Percentiles rank a stretch among this genome's conserved stretches.
phyloP scores from a whole-genome alignment of 2,329 filamentous ascomycete species.

The Aspergillus calidoustus region DNA sequence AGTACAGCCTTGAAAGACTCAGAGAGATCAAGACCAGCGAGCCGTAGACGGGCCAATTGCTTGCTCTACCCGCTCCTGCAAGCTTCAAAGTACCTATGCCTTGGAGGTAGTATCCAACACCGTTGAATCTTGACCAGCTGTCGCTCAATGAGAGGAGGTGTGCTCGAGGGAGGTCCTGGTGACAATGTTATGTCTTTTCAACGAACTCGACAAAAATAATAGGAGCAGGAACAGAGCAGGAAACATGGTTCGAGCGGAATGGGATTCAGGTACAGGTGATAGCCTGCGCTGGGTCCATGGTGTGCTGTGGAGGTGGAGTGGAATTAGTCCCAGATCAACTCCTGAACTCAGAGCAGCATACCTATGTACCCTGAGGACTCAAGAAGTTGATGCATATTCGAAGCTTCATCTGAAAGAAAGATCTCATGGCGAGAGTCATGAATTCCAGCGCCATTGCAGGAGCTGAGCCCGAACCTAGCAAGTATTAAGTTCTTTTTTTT shows the following conservation, averaged over 20 bases:
- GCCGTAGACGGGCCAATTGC: background rate
- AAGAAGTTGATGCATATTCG: background rate
- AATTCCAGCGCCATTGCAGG: background rate
- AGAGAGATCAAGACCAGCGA: background rate
- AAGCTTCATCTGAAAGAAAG: background rate
- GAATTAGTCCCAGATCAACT: background rate
- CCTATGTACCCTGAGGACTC: too few species aligned
- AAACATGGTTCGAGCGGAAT: conserved; percentile 13
- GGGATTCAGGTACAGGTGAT: conserved; percentile 19
- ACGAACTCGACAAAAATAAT: background rate
- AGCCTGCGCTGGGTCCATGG: conserved; percentile 13
- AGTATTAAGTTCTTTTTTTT: background rate
- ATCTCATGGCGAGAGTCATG: background rate
- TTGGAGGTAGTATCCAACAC: too few species aligned
- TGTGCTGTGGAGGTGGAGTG: conserved; percentile 21
- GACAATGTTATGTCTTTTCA: background rate
- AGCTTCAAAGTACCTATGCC: background rate
- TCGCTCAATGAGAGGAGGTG: background rate
- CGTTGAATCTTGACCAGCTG: background rate
- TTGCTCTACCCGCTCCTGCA: too few species aligned
- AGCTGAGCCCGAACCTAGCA: background rate
- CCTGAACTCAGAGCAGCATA: background rate
- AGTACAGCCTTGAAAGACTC: background rate
- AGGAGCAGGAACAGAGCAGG: background rate
- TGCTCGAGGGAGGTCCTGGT: background rate